Base-by-base conservation (phyloP, 495 filamentous ascomycete genomes). In the Entonaema liquescens region DNA sequence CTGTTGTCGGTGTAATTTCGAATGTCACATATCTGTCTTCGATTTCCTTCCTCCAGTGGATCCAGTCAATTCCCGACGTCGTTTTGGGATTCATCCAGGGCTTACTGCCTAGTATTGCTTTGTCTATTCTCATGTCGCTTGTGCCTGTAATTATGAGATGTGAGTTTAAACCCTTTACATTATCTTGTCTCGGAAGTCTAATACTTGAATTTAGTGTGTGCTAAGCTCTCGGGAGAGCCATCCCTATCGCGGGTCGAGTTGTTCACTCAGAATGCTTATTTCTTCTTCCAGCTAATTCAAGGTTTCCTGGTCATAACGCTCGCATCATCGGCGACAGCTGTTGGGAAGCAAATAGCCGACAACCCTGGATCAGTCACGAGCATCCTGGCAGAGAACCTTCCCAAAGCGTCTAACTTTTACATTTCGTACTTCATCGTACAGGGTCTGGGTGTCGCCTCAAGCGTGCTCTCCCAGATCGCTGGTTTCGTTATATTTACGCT, bases 381-480 rank as follows among this genome's bases (percentile, higher is more conserved):
- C 5, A 80, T 98, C 58, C 86, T 99, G 11, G 90, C 95, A 13
- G 71, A 82, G 15, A 91, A 91, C 63, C 80, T 98, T 11, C 95
- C 95, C 8, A 88, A 84, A 59, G 87, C 92, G 2, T 94, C 93
- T 70, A 98, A 96, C 81, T 94, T 99, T 79, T 99, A 97, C 81
- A 91, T 98, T 57, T 91, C 92, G 0, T 99, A 97, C 82, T 95
- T 99, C 75, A 90, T 98, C 72, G 85, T 99, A 28, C 94, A 98
- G 79, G 95, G 95, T 54, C 80, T 99, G 64, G 91, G 90, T n/a
- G 88, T 97, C 72, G 90, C 91, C 53, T 83, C 93, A 0, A 86
- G 89, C 61, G 86, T 90, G 2, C 79, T 99, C 29, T 84, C 95
- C 19, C 92, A 95, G 74, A 87, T 95, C 23, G 85, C 84, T 36